Conservation (phyloP, 306 rosid species). For the Lathyrus aphaca region DNA sequence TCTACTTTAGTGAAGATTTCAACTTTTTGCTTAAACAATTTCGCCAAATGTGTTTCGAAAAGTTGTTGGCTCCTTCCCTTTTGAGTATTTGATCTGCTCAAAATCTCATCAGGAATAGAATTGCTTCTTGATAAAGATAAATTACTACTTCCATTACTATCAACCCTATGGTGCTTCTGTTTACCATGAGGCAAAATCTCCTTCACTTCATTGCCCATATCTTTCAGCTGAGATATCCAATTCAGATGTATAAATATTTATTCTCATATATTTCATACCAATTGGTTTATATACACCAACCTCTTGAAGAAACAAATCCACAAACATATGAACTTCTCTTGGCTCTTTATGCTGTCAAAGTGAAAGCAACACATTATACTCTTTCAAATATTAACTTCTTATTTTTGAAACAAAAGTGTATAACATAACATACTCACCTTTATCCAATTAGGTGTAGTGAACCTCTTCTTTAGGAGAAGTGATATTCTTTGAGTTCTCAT, state of each 20-base stretch:
- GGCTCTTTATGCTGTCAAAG: slow-evolving; percentile 94
- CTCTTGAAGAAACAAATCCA: slow-evolving; percentile 91
- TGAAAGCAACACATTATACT: slow-evolving; percentile 25
- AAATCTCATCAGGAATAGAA: slow-evolving; percentile 74
- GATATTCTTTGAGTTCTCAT: slow-evolving; percentile 80
- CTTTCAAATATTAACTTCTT: slow-evolving; percentile 26
- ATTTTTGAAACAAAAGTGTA: slow-evolving; percentile 15
- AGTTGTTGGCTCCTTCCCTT: slow-evolving; percentile 91
- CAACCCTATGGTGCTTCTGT: slow-evolving; percentile 68
- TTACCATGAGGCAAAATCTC: slow-evolving; percentile 78
- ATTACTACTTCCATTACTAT: slow-evolving; percentile 78
- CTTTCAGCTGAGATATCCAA: slow-evolving; percentile 60
- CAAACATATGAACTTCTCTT: slow-evolving; percentile 94
- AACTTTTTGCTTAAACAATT: slow-evolving; percentile 88
- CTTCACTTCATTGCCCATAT: slow-evolving; percentile 66
- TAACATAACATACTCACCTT: slow-evolving; percentile 59
- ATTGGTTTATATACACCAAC: slow-evolving; percentile 49
- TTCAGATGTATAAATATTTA: neutral
- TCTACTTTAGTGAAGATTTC: slow-evolving; percentile 94
- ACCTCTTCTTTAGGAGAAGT: slow-evolving; percentile 78
- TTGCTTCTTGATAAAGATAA: slow-evolving; percentile 92
- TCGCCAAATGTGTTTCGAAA: slow-evolving; percentile 90
- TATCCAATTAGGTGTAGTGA: slow-evolving; percentile 84
- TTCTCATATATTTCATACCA: neutral
- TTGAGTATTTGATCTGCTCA: slow-evolving; percentile 64